phyloP scores from a whole-genome alignment of 331 rosid species.

The Quercus tomentella region DNA sequence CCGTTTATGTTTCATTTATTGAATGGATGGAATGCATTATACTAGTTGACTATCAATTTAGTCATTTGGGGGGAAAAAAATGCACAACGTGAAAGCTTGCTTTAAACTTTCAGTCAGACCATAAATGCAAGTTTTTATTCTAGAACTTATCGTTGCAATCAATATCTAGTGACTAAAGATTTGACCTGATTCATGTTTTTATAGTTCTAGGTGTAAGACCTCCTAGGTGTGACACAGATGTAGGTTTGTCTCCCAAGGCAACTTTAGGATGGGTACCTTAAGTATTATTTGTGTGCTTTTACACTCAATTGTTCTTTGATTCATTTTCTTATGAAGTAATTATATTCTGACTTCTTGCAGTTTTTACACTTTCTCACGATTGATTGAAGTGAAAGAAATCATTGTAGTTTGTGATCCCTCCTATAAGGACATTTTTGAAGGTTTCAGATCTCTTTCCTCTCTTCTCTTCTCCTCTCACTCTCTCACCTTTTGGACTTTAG shows the following conservation, averaged over 20 bases:
- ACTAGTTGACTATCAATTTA: neutral
- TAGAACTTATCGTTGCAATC: neutral
- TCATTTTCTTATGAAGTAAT: neutral
- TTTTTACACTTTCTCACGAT: slow-evolving; percentile 62
- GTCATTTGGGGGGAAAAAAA: neutral
- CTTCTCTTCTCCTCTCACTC: neutral
- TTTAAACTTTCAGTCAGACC: neutral
- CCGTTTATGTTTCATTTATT: neutral
- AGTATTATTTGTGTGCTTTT: neutral
- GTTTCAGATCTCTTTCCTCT: slow-evolving; percentile 12
- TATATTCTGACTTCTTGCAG: slow-evolving; percentile 37
- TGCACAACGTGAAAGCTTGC: neutral
- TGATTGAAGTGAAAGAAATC: slow-evolving; percentile 80
- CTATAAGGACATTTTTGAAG: slow-evolving; percentile 73
- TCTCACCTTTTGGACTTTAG: neutral
- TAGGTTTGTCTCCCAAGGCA: neutral
- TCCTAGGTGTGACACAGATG: neutral
- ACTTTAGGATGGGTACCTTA: neutral
- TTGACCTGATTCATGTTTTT: neutral
- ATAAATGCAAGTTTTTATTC: neutral
- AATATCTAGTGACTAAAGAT: neutral
- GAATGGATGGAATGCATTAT: neutral
- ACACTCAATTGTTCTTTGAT: neutral
- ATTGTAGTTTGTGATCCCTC: slow-evolving; percentile 96
- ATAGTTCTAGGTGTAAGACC: neutral